Evolutionary conservation across 148 eudicot genomes (phyloP), one percentile per base, ranked within the genome.

Genomic region (Cornus controversa): DNA sequence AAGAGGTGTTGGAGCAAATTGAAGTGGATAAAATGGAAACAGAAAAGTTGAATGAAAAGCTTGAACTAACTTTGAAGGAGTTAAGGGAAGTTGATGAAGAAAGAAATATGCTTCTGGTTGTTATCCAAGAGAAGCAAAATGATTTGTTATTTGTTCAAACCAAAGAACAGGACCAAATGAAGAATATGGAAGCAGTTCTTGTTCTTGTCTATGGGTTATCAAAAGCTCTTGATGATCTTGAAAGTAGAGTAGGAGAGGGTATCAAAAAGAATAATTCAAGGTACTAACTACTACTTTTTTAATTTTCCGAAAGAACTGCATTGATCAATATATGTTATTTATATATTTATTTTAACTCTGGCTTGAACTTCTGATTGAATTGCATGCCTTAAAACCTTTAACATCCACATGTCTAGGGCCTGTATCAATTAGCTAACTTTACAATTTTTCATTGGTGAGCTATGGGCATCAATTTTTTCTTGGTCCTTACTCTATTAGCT

Each of bases 211-310:
- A 70, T 54, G 82, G 73, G 42, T 57, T 93, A 58, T 86, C 82
- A 47, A 73, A 86, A 71, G 72, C 78, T 64, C 68, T 90, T 79
- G 81, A 53, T 64, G 83, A 85, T 74, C 87, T 91, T 82, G 97
- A 93, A 82, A 58, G 50, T 77, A 72, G 25, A 84, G 79, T 83
- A 18, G 70, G 81, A 34, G 86, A 84, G 77, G 78, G 78, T 29
- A 75, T 91, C 64, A 82, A 71, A 42, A 75, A 71, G 78, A 84
- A 84, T 64, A 79, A 72, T 64, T 74, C 68, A 58, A 91, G 99
- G 99, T 96, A 90, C 58, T 57, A 70, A 29, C 67, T 14, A n/a
- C 78, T 31, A 27, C 25, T 40, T 47, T 40, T 26, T 23, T 22
- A 63, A 64, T 68, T 57, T 8, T 10, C 16, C 24, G 14, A 24